These are phyloP conservation scores for Yamadazyma pseudoaaseri DNA, from an alignment of 1,139 yeast species.

Conservation along the genomic window DNA sequence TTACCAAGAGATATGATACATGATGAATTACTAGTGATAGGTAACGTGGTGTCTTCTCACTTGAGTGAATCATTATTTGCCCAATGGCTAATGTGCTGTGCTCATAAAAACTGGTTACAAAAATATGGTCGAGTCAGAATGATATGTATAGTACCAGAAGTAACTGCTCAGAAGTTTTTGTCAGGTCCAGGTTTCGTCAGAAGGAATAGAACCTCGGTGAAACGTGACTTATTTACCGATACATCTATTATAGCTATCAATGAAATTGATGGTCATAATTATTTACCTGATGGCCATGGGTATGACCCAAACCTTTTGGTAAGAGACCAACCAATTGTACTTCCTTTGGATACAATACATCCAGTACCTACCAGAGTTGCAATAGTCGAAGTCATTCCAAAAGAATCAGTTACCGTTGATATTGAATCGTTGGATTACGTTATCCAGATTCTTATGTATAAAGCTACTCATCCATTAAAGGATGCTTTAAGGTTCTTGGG, in stretches of 20 bases:
- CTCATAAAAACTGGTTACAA: conserved; percentile 73
- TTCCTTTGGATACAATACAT: conserved; percentile 22
- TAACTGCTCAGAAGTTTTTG: conserved; percentile 60
- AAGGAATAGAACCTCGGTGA: conserved; percentile 59
- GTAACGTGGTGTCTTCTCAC: conserved; percentile 50
- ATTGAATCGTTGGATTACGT: conserved; percentile 66
- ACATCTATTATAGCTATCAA: conserved; percentile 50
- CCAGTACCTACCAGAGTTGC: conserved; percentile 31
- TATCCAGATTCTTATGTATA: conserved; percentile 60
- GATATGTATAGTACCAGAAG: conserved; percentile 60
- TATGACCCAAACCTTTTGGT: conserved; percentile 39
- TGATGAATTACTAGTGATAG: conserved; percentile 61
- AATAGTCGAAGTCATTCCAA: conserved; percentile 63
- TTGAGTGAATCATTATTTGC: conserved; percentile 69
- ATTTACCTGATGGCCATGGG: conserved; percentile 26
- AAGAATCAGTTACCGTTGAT: conserved; percentile 30
- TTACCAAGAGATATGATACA: conserved; percentile 51
- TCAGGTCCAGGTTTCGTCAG: conserved; percentile 45
- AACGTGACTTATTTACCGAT: conserved; percentile 60
- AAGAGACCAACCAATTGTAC: conserved; percentile 37
- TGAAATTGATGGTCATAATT: conserved; percentile 19
- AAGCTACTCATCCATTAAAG: conserved; percentile 33
- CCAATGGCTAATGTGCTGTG: conserved; percentile 74
- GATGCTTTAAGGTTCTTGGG: conserved; percentile 61
- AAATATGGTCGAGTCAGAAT: conserved; percentile 71